Conservation (phyloP, 768 basidiomycete species). For the Arthromyces matolae region DNA sequence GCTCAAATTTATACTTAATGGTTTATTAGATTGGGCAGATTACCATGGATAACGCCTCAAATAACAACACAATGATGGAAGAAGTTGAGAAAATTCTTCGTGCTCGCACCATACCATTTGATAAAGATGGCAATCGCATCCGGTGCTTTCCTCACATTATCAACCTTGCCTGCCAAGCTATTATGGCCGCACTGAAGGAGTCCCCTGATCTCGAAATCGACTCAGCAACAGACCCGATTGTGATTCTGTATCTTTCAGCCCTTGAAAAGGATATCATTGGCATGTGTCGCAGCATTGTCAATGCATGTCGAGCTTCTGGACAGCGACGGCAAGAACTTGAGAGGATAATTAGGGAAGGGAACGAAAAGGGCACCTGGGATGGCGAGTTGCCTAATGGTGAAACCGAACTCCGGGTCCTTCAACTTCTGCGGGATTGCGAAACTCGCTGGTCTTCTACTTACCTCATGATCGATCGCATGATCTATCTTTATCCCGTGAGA, state of each 20-base stretch:
- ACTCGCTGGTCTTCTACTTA: conserved; percentile 33
- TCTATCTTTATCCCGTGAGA: conserved; percentile 29
- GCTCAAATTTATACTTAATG: conserved; percentile 1
- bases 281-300: conserved; percentile 21
- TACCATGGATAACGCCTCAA: conserved; percentile 36
- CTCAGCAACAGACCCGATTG: neutral
- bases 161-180: conserved; percentile 22
- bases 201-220: conserved; percentile 9
- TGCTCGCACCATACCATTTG: conserved; percentile 10
- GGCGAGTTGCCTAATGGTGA: conserved; percentile 1
- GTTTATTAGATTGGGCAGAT: conserved; percentile 24
- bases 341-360: conserved; percentile 22
- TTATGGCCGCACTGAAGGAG: conserved; percentile 14
- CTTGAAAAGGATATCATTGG: conserved; percentile 25
- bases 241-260: conserved; percentile 14
- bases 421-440: conserved; percentile 30
- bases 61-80: conserved; percentile 30
- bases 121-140: conserved; percentile 17
- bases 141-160: conserved; percentile 26
- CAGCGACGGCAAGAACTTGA: conserved; percentile 26
- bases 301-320: conserved; percentile 28
- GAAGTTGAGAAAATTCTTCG: conserved; percentile 16
- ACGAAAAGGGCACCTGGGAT: conserved; percentile 15
- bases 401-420: conserved; percentile 12
- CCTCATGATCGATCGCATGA: conserved; percentile 31